These are phyloP conservation scores for Lactifluus piperatus DNA, from an alignment of 768 basidiomycete genomes.

Conservation along the genomic window DNA sequence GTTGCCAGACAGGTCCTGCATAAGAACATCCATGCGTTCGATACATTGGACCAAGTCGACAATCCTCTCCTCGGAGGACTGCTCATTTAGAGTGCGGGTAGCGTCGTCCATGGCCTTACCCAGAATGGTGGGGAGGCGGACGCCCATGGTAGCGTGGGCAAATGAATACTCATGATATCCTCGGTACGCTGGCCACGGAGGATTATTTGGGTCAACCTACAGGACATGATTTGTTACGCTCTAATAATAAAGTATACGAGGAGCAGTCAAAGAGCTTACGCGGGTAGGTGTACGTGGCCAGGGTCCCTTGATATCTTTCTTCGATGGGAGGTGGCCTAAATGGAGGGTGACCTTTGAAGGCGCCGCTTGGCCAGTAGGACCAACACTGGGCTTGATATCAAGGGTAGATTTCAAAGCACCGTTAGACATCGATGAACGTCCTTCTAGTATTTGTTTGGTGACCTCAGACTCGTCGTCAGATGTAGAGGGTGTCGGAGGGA, in stretches of 20 bases:
- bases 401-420: conserved; percentile 15
- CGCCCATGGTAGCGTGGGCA: conserved; percentile 90
- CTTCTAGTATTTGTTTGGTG: conserved; percentile 1
- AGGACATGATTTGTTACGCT: neutral
- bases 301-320: conserved; percentile 60
- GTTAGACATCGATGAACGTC: conserved; percentile 11
- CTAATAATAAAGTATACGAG: neutral
- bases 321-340: conserved; percentile 65
- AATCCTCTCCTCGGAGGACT: conserved; percentile 74
- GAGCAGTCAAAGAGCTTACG: conserved; percentile 30
- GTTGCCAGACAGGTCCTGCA: conserved; percentile 79
- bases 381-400: conserved; percentile 20
- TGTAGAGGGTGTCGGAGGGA: conserved; percentile 28
- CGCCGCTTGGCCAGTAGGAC: conserved; percentile 19
- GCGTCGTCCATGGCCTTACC: conserved; percentile 94
- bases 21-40: conserved; percentile 82
- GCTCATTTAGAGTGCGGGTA: conserved; percentile 79
- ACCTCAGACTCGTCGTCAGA: conserved; percentile 21
- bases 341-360: conserved; percentile 61
- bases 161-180: conserved; percentile 79
- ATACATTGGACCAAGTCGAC: conserved; percentile 81
- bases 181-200: conserved; percentile 74
- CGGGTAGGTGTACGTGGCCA: conserved; percentile 72
- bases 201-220: conserved; percentile 76
- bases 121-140: conserved; percentile 90